Percentiles rank a stretch among this genome's conserved stretches.
phyloP scores from a whole-genome alignment of 306 rosid genomes.

The Prunus mira region DNA sequence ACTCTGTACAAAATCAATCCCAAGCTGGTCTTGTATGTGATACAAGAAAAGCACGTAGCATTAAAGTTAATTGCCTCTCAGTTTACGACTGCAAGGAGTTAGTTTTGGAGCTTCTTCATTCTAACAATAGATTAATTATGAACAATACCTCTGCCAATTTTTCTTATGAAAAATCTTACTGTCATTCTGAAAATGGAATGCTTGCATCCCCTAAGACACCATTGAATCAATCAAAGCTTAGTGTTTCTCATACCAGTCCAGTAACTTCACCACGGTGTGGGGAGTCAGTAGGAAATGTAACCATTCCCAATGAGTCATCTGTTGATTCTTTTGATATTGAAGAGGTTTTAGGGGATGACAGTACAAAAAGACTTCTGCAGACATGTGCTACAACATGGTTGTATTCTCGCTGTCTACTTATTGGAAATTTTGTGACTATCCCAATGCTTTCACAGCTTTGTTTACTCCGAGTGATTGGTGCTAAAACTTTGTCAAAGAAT shows the following conservation, averaged over 20 bases:
- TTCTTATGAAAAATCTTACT: constrained; percentile 31
- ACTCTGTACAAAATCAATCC: constrained; percentile 35
- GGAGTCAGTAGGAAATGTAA: constrained; percentile 30
- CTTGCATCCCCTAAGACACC: constrained; percentile 74
- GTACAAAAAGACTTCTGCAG: constrained; percentile 50
- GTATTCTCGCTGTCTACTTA: constrained; percentile 55
- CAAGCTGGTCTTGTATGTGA: constrained; percentile 29
- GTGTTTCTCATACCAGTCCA: constrained; percentile 31
- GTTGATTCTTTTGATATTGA: constrained; percentile 44
- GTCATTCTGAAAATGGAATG: constrained; percentile 37
- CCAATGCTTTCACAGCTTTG: constrained; percentile 59
- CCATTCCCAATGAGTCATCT: constrained; percentile 33
- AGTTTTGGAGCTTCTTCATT: constrained; percentile 53
- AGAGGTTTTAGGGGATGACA: constrained; percentile 52
- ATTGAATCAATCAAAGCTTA: constrained; percentile 42
- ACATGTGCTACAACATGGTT: constrained; percentile 48
- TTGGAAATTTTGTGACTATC: constrained; percentile 63
- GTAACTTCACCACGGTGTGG: constrained; percentile 44
- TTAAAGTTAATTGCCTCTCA: constrained; percentile 23
- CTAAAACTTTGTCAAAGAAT: constrained; percentile 32
- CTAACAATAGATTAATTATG: constrained; percentile 30
- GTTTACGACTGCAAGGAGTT: constrained; percentile 60
- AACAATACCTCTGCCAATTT: constrained; percentile 26
- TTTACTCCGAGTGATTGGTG: constrained; percentile 52
- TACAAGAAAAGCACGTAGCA: constrained; percentile 28